phyloP scores from a whole-genome alignment of 2,329 filamentous ascomycete genomes.

The Colletotrichum falcatum region DNA sequence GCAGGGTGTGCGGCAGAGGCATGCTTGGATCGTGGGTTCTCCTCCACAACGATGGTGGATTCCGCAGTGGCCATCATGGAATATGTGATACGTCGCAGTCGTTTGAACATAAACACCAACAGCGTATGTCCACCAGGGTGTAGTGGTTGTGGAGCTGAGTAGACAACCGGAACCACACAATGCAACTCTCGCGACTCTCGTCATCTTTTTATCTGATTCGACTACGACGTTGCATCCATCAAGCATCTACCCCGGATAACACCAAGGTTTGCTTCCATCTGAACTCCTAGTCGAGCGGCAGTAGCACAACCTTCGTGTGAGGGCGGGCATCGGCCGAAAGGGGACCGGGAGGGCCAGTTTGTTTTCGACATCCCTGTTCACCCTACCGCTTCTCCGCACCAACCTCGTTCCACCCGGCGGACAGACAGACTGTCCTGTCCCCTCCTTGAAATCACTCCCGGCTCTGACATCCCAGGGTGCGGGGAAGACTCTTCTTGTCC shows the following conservation, averaged over 20 bases:
- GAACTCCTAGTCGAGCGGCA: slow-evolving; percentile 3
- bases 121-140: background rate
- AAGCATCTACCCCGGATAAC: background rate
- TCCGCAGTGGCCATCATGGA: background rate
- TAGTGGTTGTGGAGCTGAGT: background rate
- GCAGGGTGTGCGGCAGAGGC: slow-evolving; percentile 2
- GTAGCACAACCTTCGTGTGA: background rate
- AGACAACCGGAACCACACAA: background rate
- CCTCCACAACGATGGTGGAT: background rate
- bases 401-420: slow-evolving; percentile 30
- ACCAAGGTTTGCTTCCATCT: background rate
- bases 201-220: slow-evolving; percentile 14
- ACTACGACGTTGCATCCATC: background rate
- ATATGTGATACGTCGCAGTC: background rate
- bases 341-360: slow-evolving; percentile 21
- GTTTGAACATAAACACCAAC: background rate
- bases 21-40: background rate
- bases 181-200: background rate
- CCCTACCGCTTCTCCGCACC: slow-evolving; percentile 35
- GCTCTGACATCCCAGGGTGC: slow-evolving; percentile 22
- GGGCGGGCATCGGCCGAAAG: slow-evolving; percentile 37
- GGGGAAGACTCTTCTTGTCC: slow-evolving; percentile 7
- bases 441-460: slow-evolving; percentile 5
- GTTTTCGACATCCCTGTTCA: slow-evolving; percentile 1
- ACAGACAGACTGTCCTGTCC: slow-evolving; percentile 7